Base-by-base conservation (phyloP, 2,329 filamentous ascomycete species). In the Exophiala xenobiotica region DNA sequence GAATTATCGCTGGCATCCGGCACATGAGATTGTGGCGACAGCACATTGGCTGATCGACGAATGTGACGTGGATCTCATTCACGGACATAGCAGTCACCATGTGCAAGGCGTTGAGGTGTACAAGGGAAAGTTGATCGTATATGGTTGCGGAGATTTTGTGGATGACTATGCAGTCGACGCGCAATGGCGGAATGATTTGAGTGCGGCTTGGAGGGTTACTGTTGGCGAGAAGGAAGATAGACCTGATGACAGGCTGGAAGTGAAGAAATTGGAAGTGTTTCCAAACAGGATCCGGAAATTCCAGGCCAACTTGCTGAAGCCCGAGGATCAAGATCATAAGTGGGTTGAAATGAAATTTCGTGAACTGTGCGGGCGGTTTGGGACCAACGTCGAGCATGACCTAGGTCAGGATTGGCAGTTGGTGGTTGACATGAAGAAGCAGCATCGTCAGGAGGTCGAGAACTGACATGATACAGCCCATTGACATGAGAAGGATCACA, bases 61-160 rank as follows among this genome's bases (percentile, higher is more conserved):
- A 56, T 71, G 70, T 41, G 70, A 59, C 2, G 65, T 73, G 3
- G 70, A 73, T 58, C 67, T 73, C 35, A 62, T 73, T 9, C 70
- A 73, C 45, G 70, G 70, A 0, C 70, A 72, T 40, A 72, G 68
- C 5, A 67, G 67, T 24, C 70, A 73, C 60, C 70, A 73, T 59
- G 50, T 71, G 2, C 70, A 73, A 57, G 70, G 70, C 0, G 68
- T 71, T 2, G 70, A 73, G 55, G 55, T 61, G 18, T 70, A 70
- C 49, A 62, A 61, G 1, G 65, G 67, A 0, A 66, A 61, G 39
- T 35, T 71, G 7, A 67, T 72, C 39, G 66, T 72, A 2, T 73
- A 72, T 35, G 70, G 70, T 0, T 73, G 70, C 51, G 70, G 70
- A 1, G 69, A 72, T 54, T 73, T 72, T 55, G 66, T 73, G n/a